These are phyloP conservation scores for Ilex asprella DNA, from an alignment of 257 asterid species.

Conservation along the genomic window DNA sequence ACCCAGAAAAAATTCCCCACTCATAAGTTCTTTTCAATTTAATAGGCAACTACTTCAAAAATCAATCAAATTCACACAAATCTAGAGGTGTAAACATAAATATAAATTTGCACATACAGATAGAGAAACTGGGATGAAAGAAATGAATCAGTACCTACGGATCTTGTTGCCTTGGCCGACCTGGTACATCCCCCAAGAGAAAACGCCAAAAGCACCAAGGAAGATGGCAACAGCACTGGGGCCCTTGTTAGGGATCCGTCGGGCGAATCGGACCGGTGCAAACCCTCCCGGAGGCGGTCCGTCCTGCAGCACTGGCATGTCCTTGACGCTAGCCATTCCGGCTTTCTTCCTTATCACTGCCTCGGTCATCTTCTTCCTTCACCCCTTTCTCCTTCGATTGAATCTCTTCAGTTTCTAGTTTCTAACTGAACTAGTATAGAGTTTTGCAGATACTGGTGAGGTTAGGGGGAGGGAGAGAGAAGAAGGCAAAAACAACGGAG, in stretches of 20 bases:
- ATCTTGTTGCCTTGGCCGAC: slow-evolving; percentile 93
- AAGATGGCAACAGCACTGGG: slow-evolving; percentile 87
- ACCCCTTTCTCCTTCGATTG: too few species aligned
- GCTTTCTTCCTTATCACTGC: slow-evolving; percentile 72
- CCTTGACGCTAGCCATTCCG: slow-evolving; percentile 90
- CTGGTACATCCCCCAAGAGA: slow-evolving; percentile 90
- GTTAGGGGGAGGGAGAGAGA: too few species aligned
- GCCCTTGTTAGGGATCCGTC: slow-evolving; percentile 75
- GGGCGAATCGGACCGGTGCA: slow-evolving; percentile 83
- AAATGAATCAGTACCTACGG: slow-evolving; percentile 48
- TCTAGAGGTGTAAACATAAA: too few species aligned
- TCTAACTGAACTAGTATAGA: too few species aligned
- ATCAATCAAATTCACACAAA: too few species aligned
- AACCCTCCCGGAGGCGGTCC: slow-evolving; percentile 99
- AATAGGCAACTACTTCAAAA: too few species aligned
- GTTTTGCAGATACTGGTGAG: too few species aligned
- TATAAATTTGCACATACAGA: too few species aligned
- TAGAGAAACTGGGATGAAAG: neutral
- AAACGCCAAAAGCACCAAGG: slow-evolving; percentile 63
- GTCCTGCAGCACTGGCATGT: slow-evolving; percentile 90
- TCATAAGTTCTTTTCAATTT: too few species aligned
- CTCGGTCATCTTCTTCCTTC: slow-evolving; percentile 63
- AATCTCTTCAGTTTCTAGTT: too few species aligned
- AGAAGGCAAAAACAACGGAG: too few species aligned
- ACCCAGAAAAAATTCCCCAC: too few species aligned